Base-by-base conservation (phyloP, 2,329 filamentous ascomycete species). In the Stemphylium lycopersici region DNA sequence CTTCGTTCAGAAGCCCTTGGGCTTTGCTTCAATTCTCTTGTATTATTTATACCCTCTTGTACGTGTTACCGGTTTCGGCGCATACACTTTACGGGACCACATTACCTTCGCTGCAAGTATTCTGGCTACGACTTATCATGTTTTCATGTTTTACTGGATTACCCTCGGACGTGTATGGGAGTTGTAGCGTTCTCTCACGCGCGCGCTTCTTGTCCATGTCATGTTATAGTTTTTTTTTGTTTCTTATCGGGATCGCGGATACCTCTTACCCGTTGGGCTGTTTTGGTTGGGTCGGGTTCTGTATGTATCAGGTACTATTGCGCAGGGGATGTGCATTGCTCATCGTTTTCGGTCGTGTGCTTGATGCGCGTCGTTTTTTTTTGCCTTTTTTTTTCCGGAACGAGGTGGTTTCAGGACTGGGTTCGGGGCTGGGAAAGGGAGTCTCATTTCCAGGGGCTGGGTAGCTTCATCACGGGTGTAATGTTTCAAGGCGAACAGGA, bases 41-140 rank as follows among this genome's bases (percentile, higher is more conserved):
- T 75, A 75, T 75, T 69, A 74, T 64, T 52, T 72, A 70, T 54
- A 49, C 46, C 59, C 61, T 57, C 52, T 39, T 50, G 33, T 34
- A 33, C 48, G 55, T 31, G 50, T 45, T 54, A 45, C 32, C 24
- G 45, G 42, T 51, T 55, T 50, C 44, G 58, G 54, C 38, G 61
- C 56, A 57, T 50, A 48, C 60, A 61, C 20, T 45, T 56, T 53
- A 62, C 53, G 48, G 59, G 54, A 62, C 55, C 45, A 49, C 40
- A 47, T 24, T 58, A 61, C 62, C 54, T 70, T 71, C 61, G 55
- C 58, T 66, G 61, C 54, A 66, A 63, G 58, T 58, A 53, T 61
- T 59, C 64, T 48, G 57, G 62, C 64, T 58, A 68, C 62, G 64
- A 69, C 46, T 59, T 55, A 62, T 66, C 55, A 66, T 57, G 66